A percentile compares a stretch with the other conserved stretches of the same genome.
phyloP scores from a whole-genome alignment of 352 stramenopile species.

The Globisporangium ultimum region DNA sequence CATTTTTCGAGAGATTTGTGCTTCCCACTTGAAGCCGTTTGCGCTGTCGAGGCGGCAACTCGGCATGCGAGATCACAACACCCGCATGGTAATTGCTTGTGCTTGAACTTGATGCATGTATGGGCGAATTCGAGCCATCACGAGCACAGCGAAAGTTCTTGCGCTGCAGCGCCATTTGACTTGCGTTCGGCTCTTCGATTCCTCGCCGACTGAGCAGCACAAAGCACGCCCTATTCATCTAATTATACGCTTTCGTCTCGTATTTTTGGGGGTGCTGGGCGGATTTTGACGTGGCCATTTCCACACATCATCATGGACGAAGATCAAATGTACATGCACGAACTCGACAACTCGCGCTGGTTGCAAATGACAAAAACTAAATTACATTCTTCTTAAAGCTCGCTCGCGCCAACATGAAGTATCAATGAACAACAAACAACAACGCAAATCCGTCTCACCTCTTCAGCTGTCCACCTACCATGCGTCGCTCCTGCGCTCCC shows the following conservation, averaged over 20 bases:
- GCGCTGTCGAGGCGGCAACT: conserved; percentile 49
- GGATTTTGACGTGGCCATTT: no score
- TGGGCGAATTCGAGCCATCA: conserved; percentile 21
- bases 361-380: conserved; percentile 10
- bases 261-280: neutral
- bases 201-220: neutral
- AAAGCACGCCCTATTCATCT: neutral
- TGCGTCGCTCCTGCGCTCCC: neutral
- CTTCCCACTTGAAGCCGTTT: conserved; percentile 74
- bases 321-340: no score
- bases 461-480: neutral
- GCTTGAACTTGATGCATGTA: neutral
- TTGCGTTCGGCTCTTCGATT: neutral
- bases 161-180: conserved; percentile 40
- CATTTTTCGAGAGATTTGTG: conserved; percentile 53
- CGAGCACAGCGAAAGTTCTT: conserved; percentile 61
- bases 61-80: conserved; percentile 33
- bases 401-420: neutral
- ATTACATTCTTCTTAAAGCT: conserved; percentile 12
- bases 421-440: neutral
- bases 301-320: no score
- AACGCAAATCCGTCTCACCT: neutral
- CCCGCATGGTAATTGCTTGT: conserved; percentile 8
- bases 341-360: neutral
- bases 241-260: neutral